These are phyloP conservation scores for Microcera coccophila DNA, from an alignment of 2,329 filamentous ascomycete species.

Conservation along the genomic window DNA sequence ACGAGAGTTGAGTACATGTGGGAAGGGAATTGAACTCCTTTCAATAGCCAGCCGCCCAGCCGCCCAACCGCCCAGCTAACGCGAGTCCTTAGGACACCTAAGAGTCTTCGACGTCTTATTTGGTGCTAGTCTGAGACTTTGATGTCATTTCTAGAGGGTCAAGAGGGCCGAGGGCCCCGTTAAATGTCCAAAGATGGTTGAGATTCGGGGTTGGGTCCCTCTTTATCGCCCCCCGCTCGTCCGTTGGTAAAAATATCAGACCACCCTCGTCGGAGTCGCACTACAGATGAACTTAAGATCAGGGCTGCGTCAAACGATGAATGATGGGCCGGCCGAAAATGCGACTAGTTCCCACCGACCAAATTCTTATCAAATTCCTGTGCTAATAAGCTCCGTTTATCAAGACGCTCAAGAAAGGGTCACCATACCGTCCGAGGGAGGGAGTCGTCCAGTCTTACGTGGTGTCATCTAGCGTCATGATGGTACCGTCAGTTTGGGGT, in stretches of 20 bases:
- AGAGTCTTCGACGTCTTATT: too few species aligned
- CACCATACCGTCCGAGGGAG: not conserved
- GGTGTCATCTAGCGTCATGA: slow-evolving; percentile 22
- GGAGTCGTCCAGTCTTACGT: slow-evolving; percentile 7
- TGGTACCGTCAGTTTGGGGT: slow-evolving; percentile 3
- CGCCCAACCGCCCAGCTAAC: too few species aligned
- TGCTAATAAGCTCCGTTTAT: not conserved
- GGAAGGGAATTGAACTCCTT: too few species aligned
- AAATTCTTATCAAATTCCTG: not conserved
- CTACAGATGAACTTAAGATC: not conserved
- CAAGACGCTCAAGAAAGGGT: not conserved
- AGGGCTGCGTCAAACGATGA: not conserved
- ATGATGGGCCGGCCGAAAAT: not conserved
- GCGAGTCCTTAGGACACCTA: too few species aligned
- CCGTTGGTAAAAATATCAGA: slow-evolving; percentile 28
- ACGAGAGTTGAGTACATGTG: too few species aligned
- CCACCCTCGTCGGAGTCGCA: slow-evolving; percentile 14
- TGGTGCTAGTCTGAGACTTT: too few species aligned
- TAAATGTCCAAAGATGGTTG: slow-evolving; percentile 2
- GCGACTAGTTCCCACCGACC: not conserved
- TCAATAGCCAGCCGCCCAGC: too few species aligned
- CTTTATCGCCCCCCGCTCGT: slow-evolving; percentile 24
- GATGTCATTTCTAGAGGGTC: too few species aligned
- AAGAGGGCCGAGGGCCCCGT: not conserved
- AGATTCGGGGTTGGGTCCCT: slow-evolving; percentile 13